Evolutionary conservation across 192 early-diverging fungal species (phyloP).

Genomic region (Pecoramyces ruminantium): DNA sequence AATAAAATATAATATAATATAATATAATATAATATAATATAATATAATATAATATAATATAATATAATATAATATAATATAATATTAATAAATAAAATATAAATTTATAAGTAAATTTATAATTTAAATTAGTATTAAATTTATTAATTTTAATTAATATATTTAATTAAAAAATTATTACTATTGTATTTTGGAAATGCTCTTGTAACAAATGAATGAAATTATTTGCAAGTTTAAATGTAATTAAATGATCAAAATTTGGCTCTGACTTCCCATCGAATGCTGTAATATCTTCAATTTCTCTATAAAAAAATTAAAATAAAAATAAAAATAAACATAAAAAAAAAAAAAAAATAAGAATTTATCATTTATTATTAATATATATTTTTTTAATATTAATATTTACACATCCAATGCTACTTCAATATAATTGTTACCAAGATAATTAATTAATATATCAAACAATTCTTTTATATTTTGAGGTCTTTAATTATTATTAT

Average conservation of each 20-base stretch:
- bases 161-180: conserved; percentile 14
- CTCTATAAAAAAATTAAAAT: no score
- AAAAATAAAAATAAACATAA: no score
- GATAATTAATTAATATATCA: conserved; percentile 50
- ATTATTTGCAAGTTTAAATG: conserved; percentile 46
- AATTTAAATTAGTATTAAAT: no score
- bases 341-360: no score
- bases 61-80: no score
- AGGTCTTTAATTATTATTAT: conserved; percentile 16
- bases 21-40: no score
- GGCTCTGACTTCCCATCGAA: conserved; percentile 44
- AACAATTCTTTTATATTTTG: conserved; percentile 50
- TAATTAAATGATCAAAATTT: conserved; percentile 37
- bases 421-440: conserved; percentile 72
- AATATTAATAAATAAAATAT: no score
- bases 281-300: conserved; percentile 32
- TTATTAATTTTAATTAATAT: not conserved
- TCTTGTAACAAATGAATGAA: conserved; percentile 59
- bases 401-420: conserved; percentile 59
- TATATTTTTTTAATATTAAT: not conserved
- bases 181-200: conserved; percentile 61
- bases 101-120: no score
- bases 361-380: not conserved
- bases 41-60: no score
- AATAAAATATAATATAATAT: no score